Percentiles rank a stretch among this genome's conserved stretches.
Evolutionary conservation across 495 filamentous ascomycete genomes (phyloP).

Genomic region (Aspergillus hancockii): DNA sequence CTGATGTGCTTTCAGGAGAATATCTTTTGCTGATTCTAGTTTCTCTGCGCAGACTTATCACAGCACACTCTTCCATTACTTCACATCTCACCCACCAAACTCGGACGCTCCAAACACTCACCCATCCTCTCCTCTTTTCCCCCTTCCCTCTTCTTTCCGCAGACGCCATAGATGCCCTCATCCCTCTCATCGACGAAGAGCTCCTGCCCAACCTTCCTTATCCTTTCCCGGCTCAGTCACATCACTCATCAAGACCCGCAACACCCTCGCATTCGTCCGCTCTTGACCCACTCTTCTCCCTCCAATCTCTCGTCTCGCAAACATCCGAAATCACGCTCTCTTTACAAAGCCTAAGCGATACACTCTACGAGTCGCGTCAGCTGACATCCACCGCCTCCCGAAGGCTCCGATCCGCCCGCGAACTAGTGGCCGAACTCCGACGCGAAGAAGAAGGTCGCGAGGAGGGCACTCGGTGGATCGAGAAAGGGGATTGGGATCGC

Average conservation of each 20-base stretch:
- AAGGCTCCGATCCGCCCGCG: slow-evolving; percentile 70
- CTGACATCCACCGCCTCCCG: slow-evolving; percentile 76
- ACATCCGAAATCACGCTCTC: slow-evolving; percentile 78
- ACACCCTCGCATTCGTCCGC: slow-evolving; percentile 34
- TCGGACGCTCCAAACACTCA: slow-evolving; percentile 75
- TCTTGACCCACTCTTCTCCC: slow-evolving; percentile 50
- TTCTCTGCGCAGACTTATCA: slow-evolving; percentile 65
- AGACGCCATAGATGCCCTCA: slow-evolving; percentile 65
- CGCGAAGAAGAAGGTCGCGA: slow-evolving; percentile 80
- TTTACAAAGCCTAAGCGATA: slow-evolving; percentile 85
- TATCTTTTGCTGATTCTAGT: slow-evolving; percentile 20
- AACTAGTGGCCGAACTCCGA: slow-evolving; percentile 79
- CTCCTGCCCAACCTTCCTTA: slow-evolving; percentile 49
- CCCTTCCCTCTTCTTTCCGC: slow-evolving; percentile 57
- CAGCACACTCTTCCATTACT: slow-evolving; percentile 81
- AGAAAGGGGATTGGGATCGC: slow-evolving; percentile 76
- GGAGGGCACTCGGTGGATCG: slow-evolving; percentile 77
- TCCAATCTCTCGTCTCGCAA: slow-evolving; percentile 55
- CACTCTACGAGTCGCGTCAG: slow-evolving; percentile 91
- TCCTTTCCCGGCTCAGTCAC: slow-evolving; percentile 52
- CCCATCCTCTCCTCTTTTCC: slow-evolving; percentile 63
- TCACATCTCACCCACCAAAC: slow-evolving; percentile 85
- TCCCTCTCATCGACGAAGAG: slow-evolving; percentile 63
- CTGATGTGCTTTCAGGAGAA: neutral
- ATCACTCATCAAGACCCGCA: slow-evolving; percentile 46